These are phyloP conservation scores for Biscogniauxia sp. DNA, from an alignment of 2,329 filamentous ascomycete species.

Conservation along the genomic window DNA sequence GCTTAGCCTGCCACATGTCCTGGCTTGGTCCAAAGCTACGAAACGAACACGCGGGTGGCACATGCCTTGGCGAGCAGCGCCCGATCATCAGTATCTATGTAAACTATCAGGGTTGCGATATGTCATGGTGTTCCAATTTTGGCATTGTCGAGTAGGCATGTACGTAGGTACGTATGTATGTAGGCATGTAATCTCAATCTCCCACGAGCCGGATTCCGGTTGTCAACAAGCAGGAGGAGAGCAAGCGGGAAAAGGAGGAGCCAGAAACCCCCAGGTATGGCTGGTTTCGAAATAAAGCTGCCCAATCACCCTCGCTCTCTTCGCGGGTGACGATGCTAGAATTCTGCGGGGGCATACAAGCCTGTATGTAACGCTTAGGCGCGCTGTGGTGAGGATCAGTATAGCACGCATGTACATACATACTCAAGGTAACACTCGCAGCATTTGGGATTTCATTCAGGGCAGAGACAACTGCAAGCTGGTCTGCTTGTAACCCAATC, in stretches of 20 bases:
- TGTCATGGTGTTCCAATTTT: slow-evolving; percentile 17
- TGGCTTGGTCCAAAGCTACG: slow-evolving; percentile 18
- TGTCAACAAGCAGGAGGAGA: slow-evolving; percentile 12
- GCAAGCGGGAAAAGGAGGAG: slow-evolving; percentile 11
- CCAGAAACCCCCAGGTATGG: background rate
- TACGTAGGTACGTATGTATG: background rate
- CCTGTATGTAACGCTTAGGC: slow-evolving; percentile 24
- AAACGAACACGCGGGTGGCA: slow-evolving; percentile 18
- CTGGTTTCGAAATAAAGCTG: slow-evolving; percentile 1
- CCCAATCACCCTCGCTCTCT: slow-evolving; percentile 14
- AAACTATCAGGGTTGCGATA: slow-evolving; percentile 16
- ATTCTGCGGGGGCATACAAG: background rate
- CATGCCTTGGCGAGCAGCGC: slow-evolving; percentile 17
- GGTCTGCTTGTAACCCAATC: slow-evolving; percentile 13
- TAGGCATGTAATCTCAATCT: slow-evolving; percentile 5
- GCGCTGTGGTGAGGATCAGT: slow-evolving; percentile 13
- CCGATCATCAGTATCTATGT: slow-evolving; percentile 17
- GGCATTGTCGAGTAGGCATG: slow-evolving; percentile 8
- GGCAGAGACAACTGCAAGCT: slow-evolving; percentile 12
- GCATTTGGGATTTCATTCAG: slow-evolving; percentile 11
- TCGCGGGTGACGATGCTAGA: background rate
- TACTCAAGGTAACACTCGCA: slow-evolving; percentile 17
- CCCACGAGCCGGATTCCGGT: slow-evolving; percentile 15
- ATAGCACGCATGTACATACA: slow-evolving; percentile 13
- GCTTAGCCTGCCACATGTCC: slow-evolving; percentile 17